Evolutionary conservation across 257 asterid genomes (phyloP).

Genomic region (Gardenia jasminoides): DNA sequence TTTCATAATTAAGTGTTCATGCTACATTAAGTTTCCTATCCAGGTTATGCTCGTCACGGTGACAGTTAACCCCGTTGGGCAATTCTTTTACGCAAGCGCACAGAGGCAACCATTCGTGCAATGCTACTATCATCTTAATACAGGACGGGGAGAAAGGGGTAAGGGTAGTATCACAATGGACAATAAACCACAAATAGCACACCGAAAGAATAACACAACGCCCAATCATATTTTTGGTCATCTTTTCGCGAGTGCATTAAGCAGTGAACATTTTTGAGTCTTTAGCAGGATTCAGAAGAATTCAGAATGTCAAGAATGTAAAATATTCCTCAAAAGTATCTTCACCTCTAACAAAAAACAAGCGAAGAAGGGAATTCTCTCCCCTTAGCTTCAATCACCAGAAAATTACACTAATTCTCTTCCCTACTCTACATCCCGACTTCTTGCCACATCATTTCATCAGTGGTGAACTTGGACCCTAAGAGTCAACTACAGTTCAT

Average conservation of each 20-base stretch:
- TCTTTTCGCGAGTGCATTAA: not conserved
- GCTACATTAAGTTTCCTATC: no score
- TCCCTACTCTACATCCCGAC: slow-evolving; percentile 4
- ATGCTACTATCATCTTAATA: no score
- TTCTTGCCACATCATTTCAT: slow-evolving; percentile 4
- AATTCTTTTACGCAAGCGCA: no score
- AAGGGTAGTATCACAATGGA: no score
- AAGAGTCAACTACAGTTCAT: slow-evolving; percentile 46
- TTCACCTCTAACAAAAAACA: slow-evolving; percentile 16
- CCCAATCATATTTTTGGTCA: not conserved
- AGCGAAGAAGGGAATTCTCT: slow-evolving; percentile 8
- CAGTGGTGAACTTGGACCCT: slow-evolving; percentile 8
- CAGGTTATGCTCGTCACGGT: not conserved
- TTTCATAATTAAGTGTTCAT: no score
- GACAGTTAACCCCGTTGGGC: not conserved
- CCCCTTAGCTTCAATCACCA: slow-evolving; percentile 7
- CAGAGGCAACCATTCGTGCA: no score
- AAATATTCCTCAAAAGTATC: slow-evolving; percentile 16
- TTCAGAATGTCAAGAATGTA: not conserved
- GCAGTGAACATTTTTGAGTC: no score
- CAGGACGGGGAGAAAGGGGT: no score
- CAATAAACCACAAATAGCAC: no score
- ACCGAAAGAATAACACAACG: no score
- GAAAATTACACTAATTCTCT: slow-evolving; percentile 16
- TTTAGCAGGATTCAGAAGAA: not conserved